Conservation (phyloP, 768 basidiomycete genomes). For the Boletus huronensis region DNA sequence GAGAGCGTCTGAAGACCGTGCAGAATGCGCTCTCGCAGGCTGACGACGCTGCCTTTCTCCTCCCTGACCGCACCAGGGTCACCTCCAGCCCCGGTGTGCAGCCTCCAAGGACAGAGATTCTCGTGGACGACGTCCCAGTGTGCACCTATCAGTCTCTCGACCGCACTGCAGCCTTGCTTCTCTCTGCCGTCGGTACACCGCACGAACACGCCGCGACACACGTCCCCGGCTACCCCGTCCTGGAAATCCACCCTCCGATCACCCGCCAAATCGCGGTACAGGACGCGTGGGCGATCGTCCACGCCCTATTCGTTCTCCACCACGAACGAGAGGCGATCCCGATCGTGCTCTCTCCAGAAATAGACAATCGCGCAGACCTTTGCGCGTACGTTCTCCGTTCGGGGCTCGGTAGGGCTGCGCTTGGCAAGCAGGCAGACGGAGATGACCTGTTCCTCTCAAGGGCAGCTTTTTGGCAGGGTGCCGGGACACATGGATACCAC, state of each 20-base stretch:
- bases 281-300: conserved; percentile 41
- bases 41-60: too few species aligned
- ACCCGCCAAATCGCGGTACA: conserved; percentile 20
- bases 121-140: conserved; percentile 5
- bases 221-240: conserved; percentile 19
- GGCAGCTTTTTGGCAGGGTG: conserved; percentile 49
- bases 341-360: conserved; percentile 26
- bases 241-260: conserved; percentile 9
- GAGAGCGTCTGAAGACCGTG: conserved; percentile 9
- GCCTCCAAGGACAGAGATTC: not conserved
- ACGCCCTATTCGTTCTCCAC: conserved; percentile 40
- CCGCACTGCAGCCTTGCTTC: conserved; percentile 6
- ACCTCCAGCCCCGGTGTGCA: too few species aligned
- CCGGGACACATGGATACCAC: conserved; percentile 37
- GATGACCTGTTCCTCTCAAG: conserved; percentile 39
- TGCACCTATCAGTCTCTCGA: conserved; percentile 14
- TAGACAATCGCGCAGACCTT: conserved; percentile 34
- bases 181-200: conserved; percentile 21
- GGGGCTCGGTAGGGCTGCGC: conserved; percentile 31
- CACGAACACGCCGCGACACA: conserved; percentile 18
- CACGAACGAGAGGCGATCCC: conserved; percentile 42
- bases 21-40: conserved; percentile 17
- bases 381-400: conserved; percentile 36
- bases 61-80: conserved; percentile 18
- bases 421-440: conserved; percentile 1